Evolutionary conservation across 768 basidiomycete species (phyloP), one percentile per base, ranked within the genome.

Genomic region (Mycena capillaripes): DNA sequence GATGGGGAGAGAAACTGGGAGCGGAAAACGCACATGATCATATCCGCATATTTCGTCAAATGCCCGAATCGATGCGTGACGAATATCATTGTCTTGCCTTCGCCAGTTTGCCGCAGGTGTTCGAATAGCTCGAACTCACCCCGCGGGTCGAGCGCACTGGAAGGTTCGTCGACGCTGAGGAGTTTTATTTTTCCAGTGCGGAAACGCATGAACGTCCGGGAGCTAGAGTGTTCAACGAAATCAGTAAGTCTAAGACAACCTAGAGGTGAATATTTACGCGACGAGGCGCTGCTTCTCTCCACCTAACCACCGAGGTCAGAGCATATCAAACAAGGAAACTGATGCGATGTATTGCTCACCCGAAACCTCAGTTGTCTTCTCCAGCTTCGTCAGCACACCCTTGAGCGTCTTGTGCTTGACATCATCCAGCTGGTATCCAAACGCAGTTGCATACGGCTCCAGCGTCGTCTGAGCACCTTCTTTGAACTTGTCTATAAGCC

Each of bases 191-290:
- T 62, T 5, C 59, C 58, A 1, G 60, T 53, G 7, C 9, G 19
- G 60, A 75, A 63, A 2, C 74, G 64, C 74, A 75, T 75, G 44
- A 75, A 75, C 10, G 74, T 72, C 21, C 74, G 52, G 11, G 70
- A 67, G 8, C 70, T 71, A 25, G 17, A 10, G 17, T 10, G 21
- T 14, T 9, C 29, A 16, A 0, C n/a, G 44, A n/a, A n/a, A 8
- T 34, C 4, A 10, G 30, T 8, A 30, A 19, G 17, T 10, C n/a
- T 23, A 29, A 42, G 46, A 0, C 9, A 32, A 29, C 23, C 4
- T 17, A 34, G 32, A 17, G 10, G 16, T 29, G 30, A 44, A 27
- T 12, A 46, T 53, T 12, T 19, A 73, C 72, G 68, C 56, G 17
- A 69, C 46, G 19, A 71, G 25, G 4, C 73, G 59, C 48, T 71